Evolutionary conservation across 2,329 filamentous ascomycete genomes (phyloP).

Genomic region (Lasiodiplodia sp.): DNA sequence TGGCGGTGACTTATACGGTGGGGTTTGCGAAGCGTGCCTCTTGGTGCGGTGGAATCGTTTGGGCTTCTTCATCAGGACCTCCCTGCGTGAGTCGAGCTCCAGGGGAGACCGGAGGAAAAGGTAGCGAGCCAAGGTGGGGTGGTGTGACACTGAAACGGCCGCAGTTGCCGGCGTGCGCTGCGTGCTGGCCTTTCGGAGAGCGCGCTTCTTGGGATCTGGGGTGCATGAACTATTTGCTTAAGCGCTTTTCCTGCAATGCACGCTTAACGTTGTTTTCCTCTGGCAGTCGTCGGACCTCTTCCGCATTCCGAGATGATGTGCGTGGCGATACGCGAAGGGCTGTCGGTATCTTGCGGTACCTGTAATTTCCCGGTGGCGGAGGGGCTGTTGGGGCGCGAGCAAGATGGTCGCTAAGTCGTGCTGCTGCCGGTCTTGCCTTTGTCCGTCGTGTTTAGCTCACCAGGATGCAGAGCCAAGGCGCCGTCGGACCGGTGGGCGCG

Average conservation of each 20-base stretch:
- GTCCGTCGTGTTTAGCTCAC: neutral
- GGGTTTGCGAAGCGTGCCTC: neutral
- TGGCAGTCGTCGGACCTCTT: neutral
- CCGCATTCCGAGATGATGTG: constrained; percentile 13
- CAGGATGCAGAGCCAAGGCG: constrained; percentile 16
- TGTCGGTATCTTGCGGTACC: constrained; percentile 3
- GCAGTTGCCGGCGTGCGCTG: constrained; percentile 1
- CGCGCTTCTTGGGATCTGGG: constrained; percentile 19
- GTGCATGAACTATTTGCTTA: constrained; percentile 28
- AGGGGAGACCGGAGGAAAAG: constrained; percentile 9
- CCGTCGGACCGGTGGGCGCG: constrained; percentile 9
- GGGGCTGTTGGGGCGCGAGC: neutral
- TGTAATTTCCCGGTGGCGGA: constrained; percentile 13
- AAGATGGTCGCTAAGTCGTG: neutral
- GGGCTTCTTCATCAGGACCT: neutral
- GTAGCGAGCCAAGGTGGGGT: constrained; percentile 12
- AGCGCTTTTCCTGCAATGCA: constrained; percentile 23
- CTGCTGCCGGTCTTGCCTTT: neutral
- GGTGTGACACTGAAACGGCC: constrained; percentile 21
- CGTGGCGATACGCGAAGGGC: neutral
- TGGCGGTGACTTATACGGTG: constrained; percentile 7
- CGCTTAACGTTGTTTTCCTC: constrained; percentile 2
- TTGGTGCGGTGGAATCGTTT: neutral
- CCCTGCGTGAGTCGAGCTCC: neutral
- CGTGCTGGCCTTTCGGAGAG: constrained; percentile 3